Conservation (phyloP, 495 filamentous ascomycete genomes). For the Chaetomium cochliodes region DNA sequence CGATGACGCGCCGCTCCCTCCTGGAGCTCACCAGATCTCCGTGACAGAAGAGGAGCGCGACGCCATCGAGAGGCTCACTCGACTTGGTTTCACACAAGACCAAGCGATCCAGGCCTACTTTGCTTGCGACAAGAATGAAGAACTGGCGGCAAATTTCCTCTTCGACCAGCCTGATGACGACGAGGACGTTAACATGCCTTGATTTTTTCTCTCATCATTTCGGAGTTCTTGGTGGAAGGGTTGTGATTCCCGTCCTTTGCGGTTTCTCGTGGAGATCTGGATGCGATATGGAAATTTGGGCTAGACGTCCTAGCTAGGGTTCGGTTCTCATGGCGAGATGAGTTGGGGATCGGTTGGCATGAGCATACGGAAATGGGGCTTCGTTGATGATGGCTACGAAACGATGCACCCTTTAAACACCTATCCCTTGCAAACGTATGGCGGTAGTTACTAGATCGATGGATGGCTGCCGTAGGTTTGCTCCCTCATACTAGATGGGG, state of each 20-base stretch:
- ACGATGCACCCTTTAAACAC: not conserved
- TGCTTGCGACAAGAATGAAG: slow-evolving; percentile 98
- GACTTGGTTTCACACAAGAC: slow-evolving; percentile 88
- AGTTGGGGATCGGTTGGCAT: not conserved
- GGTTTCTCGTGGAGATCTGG: slow-evolving; percentile 9
- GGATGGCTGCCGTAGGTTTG: not conserved
- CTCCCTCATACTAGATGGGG: not conserved
- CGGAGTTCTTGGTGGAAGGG: not conserved
- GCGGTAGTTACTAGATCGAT: slow-evolving; percentile 1
- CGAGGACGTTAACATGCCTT: slow-evolving; percentile 47
- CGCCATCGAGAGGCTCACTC: slow-evolving; percentile 90
- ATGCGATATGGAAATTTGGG: slow-evolving; percentile 13
- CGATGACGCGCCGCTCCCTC: slow-evolving; percentile 74
- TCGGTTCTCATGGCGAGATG: slow-evolving; percentile 1
- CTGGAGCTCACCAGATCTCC: slow-evolving; percentile 81
- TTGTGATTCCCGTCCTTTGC: not conserved
- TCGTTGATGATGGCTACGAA: slow-evolving; percentile 1
- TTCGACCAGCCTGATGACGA: slow-evolving; percentile 95
- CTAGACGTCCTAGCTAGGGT: slow-evolving; percentile 11
- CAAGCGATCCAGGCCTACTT: slow-evolving; percentile 98
- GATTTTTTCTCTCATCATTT: slow-evolving; percentile 11
- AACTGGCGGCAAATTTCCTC: slow-evolving; percentile 93
- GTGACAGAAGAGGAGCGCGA: slow-evolving; percentile 96
- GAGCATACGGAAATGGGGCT: not conserved
- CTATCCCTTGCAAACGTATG: not conserved